These are phyloP conservation scores for Ceratocystis harringtonii DNA, from an alignment of 2,329 filamentous ascomycete genomes.

Conservation along the genomic window DNA sequence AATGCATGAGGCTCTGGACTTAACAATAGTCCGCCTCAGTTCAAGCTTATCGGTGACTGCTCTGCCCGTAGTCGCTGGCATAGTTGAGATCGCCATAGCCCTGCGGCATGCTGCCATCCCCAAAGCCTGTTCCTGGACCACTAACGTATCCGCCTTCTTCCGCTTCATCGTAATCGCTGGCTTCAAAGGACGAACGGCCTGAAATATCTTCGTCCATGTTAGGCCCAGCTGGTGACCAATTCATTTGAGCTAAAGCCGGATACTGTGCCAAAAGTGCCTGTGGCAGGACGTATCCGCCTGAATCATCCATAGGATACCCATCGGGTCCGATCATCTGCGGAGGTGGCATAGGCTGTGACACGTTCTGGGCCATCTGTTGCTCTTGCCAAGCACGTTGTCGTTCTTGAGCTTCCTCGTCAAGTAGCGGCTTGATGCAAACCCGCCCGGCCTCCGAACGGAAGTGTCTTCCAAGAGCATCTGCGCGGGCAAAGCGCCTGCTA, in stretches of 20 bases:
- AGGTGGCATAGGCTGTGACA: slow-evolving; percentile 27
- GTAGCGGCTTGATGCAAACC: slow-evolving; percentile 90
- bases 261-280: slow-evolving; percentile 82
- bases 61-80: slow-evolving; percentile 35
- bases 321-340: slow-evolving; percentile 44
- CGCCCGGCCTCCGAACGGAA: slow-evolving; percentile 92
- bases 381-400: slow-evolving; percentile 62
- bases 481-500: slow-evolving; percentile 79
- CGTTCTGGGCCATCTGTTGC: slow-evolving; percentile 50
- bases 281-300: slow-evolving; percentile 55
- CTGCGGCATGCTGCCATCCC: slow-evolving; percentile 40
- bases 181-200: slow-evolving; percentile 68
- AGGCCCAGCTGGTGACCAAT: slow-evolving; percentile 55
- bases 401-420: slow-evolving; percentile 84
- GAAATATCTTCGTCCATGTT: slow-evolving; percentile 62
- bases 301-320: slow-evolving; percentile 41
- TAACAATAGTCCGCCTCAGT: not conserved
- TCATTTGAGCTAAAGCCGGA: slow-evolving; percentile 77
- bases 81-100: slow-evolving; percentile 41
- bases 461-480: slow-evolving; percentile 84
- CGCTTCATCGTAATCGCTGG: slow-evolving; percentile 60
- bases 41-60: slow-evolving; percentile 22
- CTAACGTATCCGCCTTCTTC: slow-evolving; percentile 56
- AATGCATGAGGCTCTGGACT: not conserved
- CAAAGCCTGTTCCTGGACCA: slow-evolving; percentile 44